Conservation (phyloP, 2,329 filamentous ascomycete genomes). For the Dothistroma septosporum region DNA sequence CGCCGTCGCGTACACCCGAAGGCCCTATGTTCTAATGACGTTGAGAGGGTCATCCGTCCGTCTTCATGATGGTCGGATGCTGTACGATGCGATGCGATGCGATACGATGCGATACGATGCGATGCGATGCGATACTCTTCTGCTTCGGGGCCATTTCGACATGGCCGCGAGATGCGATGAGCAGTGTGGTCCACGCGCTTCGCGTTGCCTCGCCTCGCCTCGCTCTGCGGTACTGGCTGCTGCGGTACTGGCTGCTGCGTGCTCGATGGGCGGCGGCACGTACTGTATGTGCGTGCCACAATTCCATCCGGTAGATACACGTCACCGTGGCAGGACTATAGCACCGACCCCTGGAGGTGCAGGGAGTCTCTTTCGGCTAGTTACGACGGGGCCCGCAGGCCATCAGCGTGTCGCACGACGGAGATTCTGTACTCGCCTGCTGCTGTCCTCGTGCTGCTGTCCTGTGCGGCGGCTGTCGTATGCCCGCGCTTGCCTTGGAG, state of each 20-base stretch:
- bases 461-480: no score
- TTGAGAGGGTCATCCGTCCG: neutral
- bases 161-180: neutral
- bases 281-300: neutral
- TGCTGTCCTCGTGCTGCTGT: neutral
- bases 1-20: neutral
- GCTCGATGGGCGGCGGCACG: neutral
- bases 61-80: neutral
- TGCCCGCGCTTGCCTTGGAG: no score
- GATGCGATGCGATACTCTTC: no score
- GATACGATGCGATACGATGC: no score
- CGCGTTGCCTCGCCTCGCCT: no score
- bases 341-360: neutral
- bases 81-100: no score
- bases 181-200: no score
- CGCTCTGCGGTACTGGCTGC: no score
- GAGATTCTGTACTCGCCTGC: neutral
- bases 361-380: neutral
- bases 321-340: neutral
- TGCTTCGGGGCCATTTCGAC: neutral
- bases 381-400: neutral
- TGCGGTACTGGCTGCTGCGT: no score
- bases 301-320: neutral
- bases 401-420: neutral
- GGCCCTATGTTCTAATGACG: neutral